Evolutionary conservation across 805 yeast species (phyloP).

Genomic region (Candida orba): DNA sequence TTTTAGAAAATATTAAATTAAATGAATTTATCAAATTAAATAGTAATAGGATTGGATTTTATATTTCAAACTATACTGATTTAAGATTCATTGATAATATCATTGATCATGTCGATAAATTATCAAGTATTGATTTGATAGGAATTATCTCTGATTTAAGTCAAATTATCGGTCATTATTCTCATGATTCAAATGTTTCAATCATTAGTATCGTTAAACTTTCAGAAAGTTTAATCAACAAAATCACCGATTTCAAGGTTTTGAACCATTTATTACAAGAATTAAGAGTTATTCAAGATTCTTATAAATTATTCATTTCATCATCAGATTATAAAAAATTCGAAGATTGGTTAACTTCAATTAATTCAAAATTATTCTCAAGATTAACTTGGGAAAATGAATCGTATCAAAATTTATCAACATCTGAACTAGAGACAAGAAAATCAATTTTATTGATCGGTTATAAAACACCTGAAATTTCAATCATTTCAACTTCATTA

Average conservation of each 20-base stretch:
- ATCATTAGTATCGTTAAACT: constrained; percentile 24
- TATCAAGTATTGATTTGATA: constrained; percentile 24
- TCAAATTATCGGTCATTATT: constrained; percentile 24
- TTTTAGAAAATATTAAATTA: constrained; percentile 15
- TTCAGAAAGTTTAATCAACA: constrained; percentile 11
- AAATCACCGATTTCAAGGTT: constrained; percentile 17
- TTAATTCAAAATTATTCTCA: constrained; percentile 18
- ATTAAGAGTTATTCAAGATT: constrained; percentile 19
- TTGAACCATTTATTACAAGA: constrained; percentile 23
- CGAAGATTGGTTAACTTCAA: constrained; percentile 9
- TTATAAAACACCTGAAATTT: constrained; percentile 16
- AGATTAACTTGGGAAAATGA: constrained; percentile 35
- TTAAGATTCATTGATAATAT: constrained; percentile 22
- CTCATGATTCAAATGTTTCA: constrained; percentile 21
- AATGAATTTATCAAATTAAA: constrained; percentile 35
- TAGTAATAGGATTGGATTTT: constrained; percentile 39
- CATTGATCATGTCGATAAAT: constrained; percentile 11
- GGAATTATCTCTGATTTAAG: constrained; percentile 30
- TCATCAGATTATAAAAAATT: constrained; percentile 5
- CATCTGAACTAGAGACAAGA: constrained; percentile 38
- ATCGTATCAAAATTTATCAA: constrained; percentile 27
- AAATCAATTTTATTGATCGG: constrained; percentile 37
- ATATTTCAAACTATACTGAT: constrained; percentile 40
- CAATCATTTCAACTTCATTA: constrained; percentile 29
- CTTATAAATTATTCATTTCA: constrained; percentile 13